These are phyloP conservation scores for Erysimum pusillum DNA, from an alignment of 441 rosid species.

Conservation along the genomic window DNA sequence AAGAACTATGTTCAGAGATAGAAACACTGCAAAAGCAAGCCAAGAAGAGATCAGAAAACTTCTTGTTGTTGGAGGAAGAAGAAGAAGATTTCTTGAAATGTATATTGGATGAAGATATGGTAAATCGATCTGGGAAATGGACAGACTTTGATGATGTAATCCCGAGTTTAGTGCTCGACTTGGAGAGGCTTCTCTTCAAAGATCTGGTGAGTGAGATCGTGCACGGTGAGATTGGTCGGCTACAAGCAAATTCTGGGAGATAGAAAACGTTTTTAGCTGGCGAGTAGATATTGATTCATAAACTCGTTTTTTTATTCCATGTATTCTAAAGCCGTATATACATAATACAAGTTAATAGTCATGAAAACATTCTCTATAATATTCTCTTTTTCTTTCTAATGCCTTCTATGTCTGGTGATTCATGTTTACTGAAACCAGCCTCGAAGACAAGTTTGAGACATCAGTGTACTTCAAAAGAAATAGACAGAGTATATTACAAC, in stretches of 20 bases:
- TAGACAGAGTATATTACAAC: neutral
- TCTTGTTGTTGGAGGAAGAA: conserved; percentile 48
- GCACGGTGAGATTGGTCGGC: conserved; percentile 58
- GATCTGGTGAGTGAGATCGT: conserved; percentile 84
- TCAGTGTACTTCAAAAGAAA: neutral
- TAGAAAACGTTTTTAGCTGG: conserved; percentile 57
- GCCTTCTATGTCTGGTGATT: neutral
- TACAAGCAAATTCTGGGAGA: conserved; percentile 53
- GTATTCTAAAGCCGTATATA: conserved; percentile 21
- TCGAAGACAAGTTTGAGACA: neutral
- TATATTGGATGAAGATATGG: conserved; percentile 70
- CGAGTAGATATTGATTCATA: conserved; percentile 40
- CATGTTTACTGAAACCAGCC: conserved; percentile 18
- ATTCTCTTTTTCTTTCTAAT: neutral
- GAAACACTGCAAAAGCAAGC: conserved; percentile 59
- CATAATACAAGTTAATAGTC: conserved; percentile 23
- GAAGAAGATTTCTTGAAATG: conserved; percentile 70
- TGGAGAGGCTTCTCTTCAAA: conserved; percentile 84
- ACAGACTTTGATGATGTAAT: conserved; percentile 56
- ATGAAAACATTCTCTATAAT: conserved; percentile 3
- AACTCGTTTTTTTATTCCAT: conserved; percentile 10
- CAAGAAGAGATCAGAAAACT: conserved; percentile 51
- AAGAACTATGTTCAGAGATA: conserved; percentile 76
- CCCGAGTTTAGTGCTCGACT: conserved; percentile 64
- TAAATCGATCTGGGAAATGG: conserved; percentile 65